Evolutionary conservation across 1,284 basidiomycete genomes (phyloP).

Genomic region (Singerocomus rubriflavus): DNA sequence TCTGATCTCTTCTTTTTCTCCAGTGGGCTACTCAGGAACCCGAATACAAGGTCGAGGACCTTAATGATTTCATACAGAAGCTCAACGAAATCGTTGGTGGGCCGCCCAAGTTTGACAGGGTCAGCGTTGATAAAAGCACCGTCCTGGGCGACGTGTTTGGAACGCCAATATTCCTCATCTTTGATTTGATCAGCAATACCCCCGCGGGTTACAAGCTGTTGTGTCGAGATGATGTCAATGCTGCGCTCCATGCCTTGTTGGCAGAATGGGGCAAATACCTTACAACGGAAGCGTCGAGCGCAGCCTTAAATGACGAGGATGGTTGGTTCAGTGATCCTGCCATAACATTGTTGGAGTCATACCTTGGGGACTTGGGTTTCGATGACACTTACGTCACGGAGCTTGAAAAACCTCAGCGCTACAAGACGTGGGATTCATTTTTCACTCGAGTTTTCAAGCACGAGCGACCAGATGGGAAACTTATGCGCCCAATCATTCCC

Average conservation of each 20-base stretch:
- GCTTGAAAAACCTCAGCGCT: background rate
- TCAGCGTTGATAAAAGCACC: background rate
- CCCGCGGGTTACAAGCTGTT: constrained; percentile 22
- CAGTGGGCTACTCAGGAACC: background rate
- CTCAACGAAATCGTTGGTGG: background rate
- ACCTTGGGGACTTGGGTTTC: background rate
- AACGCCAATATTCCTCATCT: constrained; percentile 15
- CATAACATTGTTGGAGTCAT: background rate
- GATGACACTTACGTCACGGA: background rate
- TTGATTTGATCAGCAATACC: constrained; percentile 28
- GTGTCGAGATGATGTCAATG: constrained; percentile 19
- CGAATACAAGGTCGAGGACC: background rate
- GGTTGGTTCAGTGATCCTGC: background rate
- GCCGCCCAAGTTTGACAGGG: background rate
- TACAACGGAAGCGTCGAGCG: background rate
- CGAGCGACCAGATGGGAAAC: background rate
- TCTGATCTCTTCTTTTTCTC: background rate
- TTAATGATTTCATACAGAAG: background rate
- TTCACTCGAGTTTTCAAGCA: background rate
- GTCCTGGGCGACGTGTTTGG: constrained; percentile 8
- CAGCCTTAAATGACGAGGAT: background rate
- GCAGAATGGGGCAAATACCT: constrained; percentile 16
- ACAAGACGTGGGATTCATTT: background rate
- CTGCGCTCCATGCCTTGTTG: background rate
- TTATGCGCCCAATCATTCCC: background rate